Conservation (phyloP, 192 early-diverging fungal genomes). For the Coemansia furcata region DNA sequence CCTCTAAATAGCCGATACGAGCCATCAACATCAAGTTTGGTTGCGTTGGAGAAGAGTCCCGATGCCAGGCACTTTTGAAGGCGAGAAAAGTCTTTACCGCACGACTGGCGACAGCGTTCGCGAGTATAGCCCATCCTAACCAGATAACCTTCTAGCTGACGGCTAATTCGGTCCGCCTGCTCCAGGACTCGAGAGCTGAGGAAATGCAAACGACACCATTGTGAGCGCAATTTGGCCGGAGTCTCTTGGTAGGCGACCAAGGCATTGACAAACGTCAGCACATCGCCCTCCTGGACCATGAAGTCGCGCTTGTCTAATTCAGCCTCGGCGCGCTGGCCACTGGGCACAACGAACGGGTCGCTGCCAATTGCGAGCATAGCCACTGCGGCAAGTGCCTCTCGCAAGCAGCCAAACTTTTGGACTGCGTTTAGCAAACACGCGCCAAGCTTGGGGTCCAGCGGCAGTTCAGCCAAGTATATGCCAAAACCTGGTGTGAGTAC, state of each 20-base stretch:
- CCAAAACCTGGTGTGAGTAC: conserved; percentile 84
- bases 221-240: conserved; percentile 76
- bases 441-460: conserved; percentile 84
- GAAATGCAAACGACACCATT: conserved; percentile 74
- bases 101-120: conserved; percentile 64
- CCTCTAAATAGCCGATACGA: conserved; percentile 80
- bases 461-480: conserved; percentile 91
- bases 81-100: conserved; percentile 57
- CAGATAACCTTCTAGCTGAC: conserved; percentile 81
- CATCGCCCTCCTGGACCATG: conserved; percentile 88
- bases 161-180: conserved; percentile 85
- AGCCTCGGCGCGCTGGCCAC: conserved; percentile 74
- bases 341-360: conserved; percentile 76
- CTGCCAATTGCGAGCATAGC: conserved; percentile 84
- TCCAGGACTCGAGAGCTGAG: conserved; percentile 78
- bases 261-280: conserved; percentile 88
- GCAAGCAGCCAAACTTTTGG: conserved; percentile 70
- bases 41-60: conserved; percentile 92
- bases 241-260: conserved; percentile 83
- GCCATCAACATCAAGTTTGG: conserved; percentile 71
- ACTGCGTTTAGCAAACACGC: conserved; percentile 79
- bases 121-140: conserved; percentile 75
- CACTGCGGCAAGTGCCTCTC: conserved; percentile 89
- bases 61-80: conserved; percentile 87
- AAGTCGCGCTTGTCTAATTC: conserved; percentile 88